These are phyloP conservation scores for Chaetoscypha palmicola DNA, from an alignment of 2,329 filamentous ascomycete genomes.

Conservation along the genomic window DNA sequence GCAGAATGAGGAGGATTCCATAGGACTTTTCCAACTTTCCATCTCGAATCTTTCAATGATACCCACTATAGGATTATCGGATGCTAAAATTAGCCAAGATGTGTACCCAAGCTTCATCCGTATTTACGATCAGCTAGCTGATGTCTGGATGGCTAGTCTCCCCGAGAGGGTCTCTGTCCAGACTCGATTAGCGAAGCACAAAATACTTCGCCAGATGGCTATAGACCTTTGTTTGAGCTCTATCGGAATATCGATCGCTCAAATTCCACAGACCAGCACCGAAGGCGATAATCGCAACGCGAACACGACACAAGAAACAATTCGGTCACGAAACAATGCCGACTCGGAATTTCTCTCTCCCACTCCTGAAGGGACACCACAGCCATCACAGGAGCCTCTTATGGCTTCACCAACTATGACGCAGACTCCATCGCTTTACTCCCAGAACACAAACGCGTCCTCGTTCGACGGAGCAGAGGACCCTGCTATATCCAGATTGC, in stretches of 20 bases:
- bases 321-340: no score
- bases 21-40: constrained; percentile 12
- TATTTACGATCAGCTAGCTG: constrained; percentile 28
- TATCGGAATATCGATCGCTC: constrained; percentile 22
- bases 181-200: constrained; percentile 26
- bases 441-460: constrained; percentile 16
- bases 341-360: constrained; percentile 12
- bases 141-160: constrained; percentile 27
- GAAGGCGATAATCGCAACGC: neutral
- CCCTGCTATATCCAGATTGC: constrained; percentile 30
- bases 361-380: constrained; percentile 17
- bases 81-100: constrained; percentile 2
- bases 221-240: constrained; percentile 29
- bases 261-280: constrained; percentile 1
- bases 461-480: constrained; percentile 27
- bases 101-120: constrained; percentile 16
- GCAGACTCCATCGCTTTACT: constrained; percentile 26
- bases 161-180: constrained; percentile 20
- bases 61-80: constrained; percentile 11
- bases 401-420: constrained; percentile 19
- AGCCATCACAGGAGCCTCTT: constrained; percentile 6
- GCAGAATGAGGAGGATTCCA: constrained; percentile 9
- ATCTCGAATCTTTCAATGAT: constrained; percentile 18
- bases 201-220: constrained; percentile 24
- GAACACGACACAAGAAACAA: no score